Percentiles rank a stretch among this genome's conserved stretches.
Conservation (phyloP, 208 protist species). For the Porcisia deanei region DNA sequence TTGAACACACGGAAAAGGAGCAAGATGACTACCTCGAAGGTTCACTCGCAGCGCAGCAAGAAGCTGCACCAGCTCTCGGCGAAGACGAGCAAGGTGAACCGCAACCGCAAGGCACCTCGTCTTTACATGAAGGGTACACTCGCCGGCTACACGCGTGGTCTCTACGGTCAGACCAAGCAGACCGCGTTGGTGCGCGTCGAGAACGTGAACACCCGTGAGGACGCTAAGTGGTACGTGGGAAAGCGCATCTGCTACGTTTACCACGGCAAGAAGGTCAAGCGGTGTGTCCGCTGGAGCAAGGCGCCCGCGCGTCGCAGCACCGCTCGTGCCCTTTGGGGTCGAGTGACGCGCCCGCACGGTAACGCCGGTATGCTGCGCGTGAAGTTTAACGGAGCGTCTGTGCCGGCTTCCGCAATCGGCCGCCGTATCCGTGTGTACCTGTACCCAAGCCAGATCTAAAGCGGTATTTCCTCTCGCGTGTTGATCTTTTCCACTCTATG, state of each 20-base stretch:
- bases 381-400: constrained; percentile 95
- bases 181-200: constrained; percentile 96
- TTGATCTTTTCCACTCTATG: constrained; percentile 13
- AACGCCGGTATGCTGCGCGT: constrained; percentile 97
- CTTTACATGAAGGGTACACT: constrained; percentile 94
- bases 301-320: constrained; percentile 88
- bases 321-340: constrained; percentile 98
- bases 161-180: constrained; percentile 95
- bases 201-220: constrained; percentile 95
- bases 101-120: constrained; percentile 84
- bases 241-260: constrained; percentile 99
- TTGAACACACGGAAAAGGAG: neutral
- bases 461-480: neutral
- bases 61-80: constrained; percentile 89
- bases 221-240: constrained; percentile 98
- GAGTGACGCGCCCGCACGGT: constrained; percentile 97
- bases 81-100: constrained; percentile 85
- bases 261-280: constrained; percentile 95
- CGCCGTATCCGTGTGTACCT: constrained; percentile 97
- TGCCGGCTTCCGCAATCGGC: constrained; percentile 97
- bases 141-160: constrained; percentile 88
- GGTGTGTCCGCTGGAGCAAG: constrained; percentile 90
- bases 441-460: constrained; percentile 98
- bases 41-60: constrained; percentile 88
- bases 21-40: constrained; percentile 68